Evolutionary conservation across 2,329 filamentous ascomycete genomes (phyloP).

Genomic region (Gnomoniopsis sp.): DNA sequence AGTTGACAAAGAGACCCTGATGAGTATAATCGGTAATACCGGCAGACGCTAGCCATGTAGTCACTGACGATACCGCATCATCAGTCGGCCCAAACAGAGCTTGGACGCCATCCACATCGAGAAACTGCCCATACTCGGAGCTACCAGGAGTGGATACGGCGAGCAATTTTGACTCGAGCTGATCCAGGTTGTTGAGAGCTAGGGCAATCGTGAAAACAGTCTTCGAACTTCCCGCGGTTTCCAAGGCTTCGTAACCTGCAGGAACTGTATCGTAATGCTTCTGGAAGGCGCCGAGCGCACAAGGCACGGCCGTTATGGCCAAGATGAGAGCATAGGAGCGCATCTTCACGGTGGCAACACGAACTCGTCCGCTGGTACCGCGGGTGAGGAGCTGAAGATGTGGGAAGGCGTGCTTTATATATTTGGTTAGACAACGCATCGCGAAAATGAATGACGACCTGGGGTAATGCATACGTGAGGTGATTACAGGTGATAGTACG

Average conservation of each 20-base stretch:
- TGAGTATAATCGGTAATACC: slow-evolving; percentile 18
- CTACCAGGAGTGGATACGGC: slow-evolving; percentile 20
- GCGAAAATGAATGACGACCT: neutral
- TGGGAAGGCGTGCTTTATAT: too few species aligned
- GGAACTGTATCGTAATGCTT: neutral
- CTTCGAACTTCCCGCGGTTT: neutral
- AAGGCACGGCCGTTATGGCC: neutral
- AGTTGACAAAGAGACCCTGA: slow-evolving; percentile 23
- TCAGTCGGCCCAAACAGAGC: slow-evolving; percentile 18
- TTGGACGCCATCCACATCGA: slow-evolving; percentile 20
- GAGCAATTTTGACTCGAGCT: slow-evolving; percentile 19
- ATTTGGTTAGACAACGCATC: neutral
- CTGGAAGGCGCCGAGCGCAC: neutral
- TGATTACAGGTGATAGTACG: neutral
- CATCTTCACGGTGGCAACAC: neutral
- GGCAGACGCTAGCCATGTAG: slow-evolving; percentile 17
- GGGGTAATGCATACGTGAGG: neutral
- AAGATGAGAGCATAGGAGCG: neutral
- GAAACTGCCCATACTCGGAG: slow-evolving; percentile 21
- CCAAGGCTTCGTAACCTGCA: neutral
- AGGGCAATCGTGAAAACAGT: slow-evolving; percentile 25
- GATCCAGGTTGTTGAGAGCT: slow-evolving; percentile 11
- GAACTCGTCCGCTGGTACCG: neutral
- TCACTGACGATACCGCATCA: slow-evolving; percentile 17
- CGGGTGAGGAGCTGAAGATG: neutral